Base-by-base conservation (phyloP, 306 rosid species). In the Corylus americana region DNA sequence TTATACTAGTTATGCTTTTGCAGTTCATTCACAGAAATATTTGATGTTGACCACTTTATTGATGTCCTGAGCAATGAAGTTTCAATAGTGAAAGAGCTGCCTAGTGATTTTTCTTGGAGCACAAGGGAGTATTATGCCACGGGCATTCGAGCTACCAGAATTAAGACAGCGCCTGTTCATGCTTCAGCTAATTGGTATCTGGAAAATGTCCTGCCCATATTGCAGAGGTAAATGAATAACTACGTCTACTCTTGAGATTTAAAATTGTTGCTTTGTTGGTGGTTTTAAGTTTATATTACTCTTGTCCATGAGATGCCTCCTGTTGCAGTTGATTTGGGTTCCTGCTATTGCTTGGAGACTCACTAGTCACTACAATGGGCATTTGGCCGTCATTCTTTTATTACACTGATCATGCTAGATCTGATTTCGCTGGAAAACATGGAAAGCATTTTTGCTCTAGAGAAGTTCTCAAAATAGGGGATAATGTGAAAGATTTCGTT, bases 41-140 rank as follows among this genome's bases (percentile, higher is more conserved):
- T 96, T 85, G 98, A 96, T 61, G 96, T 90, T 82, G 98, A 93
- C 83, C 99, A 93, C 90, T 96, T 96, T 91, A 90, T 93, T 77
- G 83, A 96, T 85, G 93, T 58, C 53, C 86, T 96, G 78, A 92
- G 86, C 84, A 89, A 89, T 86, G 99, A 96, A 74, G 63, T 96
- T 79, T 84, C 94, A 61, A 90, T 93, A 74, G 97, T 89, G 73
- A 90, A 83, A 82, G 98, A 93, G 93, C 88, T 93, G 25, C 98
- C 99, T 45, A 85, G 83, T 55, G 97, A 91, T 16, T 93, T 83
- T 77, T 82, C 96, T 4, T 96, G 99, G 99, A 96, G 99, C 85
- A 89, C 98, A 12, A 86, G 99, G 87, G 97, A 91, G 77, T 96
- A 87, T 83, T 96, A 96, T 82, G 84, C 89, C 5, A 67, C 84